These are phyloP conservation scores for Aspergillus tubingensis DNA, from an alignment of 2,329 filamentous ascomycete species.

Conservation along the genomic window DNA sequence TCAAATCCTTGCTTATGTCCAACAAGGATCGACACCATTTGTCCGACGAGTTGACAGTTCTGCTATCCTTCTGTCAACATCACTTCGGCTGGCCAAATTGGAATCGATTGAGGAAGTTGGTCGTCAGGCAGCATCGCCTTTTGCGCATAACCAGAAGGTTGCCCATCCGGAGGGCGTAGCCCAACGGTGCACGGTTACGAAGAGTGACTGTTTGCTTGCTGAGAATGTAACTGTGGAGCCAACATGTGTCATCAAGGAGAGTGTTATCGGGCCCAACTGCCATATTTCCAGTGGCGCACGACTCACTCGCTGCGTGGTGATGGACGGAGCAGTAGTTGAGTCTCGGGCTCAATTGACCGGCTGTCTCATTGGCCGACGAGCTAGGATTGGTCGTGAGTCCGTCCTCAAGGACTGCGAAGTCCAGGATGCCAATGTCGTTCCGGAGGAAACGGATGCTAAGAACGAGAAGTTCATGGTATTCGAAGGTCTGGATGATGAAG, in stretches of 20 bases:
- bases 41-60: constrained; percentile 88
- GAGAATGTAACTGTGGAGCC: constrained; percentile 89
- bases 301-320: constrained; percentile 81
- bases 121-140: constrained; percentile 63
- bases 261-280: constrained; percentile 82
- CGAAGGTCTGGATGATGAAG: constrained; percentile 47
- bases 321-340: constrained; percentile 87
- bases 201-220: constrained; percentile 77
- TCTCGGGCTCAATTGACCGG: constrained; percentile 82
- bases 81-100: constrained; percentile 82
- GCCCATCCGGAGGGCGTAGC: constrained; percentile 82
- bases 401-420: constrained; percentile 89
- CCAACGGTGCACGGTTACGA: constrained; percentile 76
- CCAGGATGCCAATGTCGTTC: constrained; percentile 78
- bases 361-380: constrained; percentile 80
- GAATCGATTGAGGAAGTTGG: constrained; percentile 65
- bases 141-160: constrained; percentile 77
- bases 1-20: not conserved
- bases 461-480: constrained; percentile 63
- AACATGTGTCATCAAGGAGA: constrained; percentile 89
- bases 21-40: constrained; percentile 57
- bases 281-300: constrained; percentile 84
- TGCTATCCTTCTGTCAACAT: constrained; percentile 76
- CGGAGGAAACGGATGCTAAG: constrained; percentile 71
- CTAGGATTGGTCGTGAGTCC: constrained; percentile 77